Evolutionary conservation across 352 stramenopile species (phyloP).

Genomic region (Phytophthora megakarya): DNA sequence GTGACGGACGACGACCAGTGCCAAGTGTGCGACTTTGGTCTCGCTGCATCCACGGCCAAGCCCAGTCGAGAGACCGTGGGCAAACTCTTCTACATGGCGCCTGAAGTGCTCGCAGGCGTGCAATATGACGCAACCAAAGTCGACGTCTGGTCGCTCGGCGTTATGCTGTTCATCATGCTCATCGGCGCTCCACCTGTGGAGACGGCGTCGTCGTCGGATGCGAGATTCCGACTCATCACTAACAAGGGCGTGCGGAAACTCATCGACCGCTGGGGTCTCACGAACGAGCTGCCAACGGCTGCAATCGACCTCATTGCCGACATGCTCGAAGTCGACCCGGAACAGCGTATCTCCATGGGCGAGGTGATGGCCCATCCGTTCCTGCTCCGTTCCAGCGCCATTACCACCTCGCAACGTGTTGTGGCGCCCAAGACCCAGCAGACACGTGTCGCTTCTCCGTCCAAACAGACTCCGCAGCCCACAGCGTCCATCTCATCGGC

Average conservation of each 20-base stretch:
- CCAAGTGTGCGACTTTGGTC: constrained; percentile 84
- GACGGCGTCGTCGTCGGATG: constrained; percentile 55
- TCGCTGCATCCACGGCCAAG: constrained; percentile 57
- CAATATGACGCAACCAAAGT: constrained; percentile 78
- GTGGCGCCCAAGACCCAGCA: constrained; percentile 13
- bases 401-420: constrained; percentile 15
- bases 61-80: constrained; percentile 63
- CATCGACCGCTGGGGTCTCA: constrained; percentile 73
- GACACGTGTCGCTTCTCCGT: constrained; percentile 9
- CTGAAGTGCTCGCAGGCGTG: constrained; percentile 69
- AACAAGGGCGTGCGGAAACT: constrained; percentile 64
- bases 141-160: constrained; percentile 85
- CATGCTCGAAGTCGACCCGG: constrained; percentile 69
- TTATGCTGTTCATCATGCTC: constrained; percentile 89
- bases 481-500: constrained; percentile 29
- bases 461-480: constrained; percentile 27
- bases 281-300: constrained; percentile 48
- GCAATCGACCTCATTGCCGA: constrained; percentile 66
- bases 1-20: constrained; percentile 72
- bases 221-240: constrained; percentile 68
- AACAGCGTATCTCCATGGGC: constrained; percentile 60
- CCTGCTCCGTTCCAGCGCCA: constrained; percentile 35
- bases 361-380: constrained; percentile 71
- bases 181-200: constrained; percentile 69
- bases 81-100: constrained; percentile 89